phyloP scores from a whole-genome alignment of 2,329 filamentous ascomycete genomes.

The Trematosphaeria pertusa region DNA sequence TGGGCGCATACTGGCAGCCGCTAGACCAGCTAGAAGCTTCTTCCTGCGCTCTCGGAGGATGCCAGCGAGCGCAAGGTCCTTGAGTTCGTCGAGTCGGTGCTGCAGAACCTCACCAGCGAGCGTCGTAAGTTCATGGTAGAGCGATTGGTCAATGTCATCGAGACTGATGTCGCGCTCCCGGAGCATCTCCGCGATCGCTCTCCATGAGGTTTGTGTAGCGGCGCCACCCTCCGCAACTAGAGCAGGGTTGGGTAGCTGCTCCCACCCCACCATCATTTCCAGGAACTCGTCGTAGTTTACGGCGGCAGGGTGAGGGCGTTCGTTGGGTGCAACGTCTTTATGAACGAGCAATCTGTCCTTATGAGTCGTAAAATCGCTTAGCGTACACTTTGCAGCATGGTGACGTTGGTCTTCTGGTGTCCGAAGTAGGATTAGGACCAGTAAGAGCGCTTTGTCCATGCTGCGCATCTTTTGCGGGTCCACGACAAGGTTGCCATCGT shows the following conservation, averaged over 20 bases:
- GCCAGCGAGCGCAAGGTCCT: too few relatives aligned
- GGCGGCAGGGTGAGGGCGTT: background rate
- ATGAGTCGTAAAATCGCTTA: background rate
- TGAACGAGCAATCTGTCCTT: background rate
- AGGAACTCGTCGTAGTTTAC: slow-evolving; percentile 2
- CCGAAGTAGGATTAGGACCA: background rate
- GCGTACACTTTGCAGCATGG: background rate
- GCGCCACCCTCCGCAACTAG: background rate
- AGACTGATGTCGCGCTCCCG: background rate
- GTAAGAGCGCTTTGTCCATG: background rate
- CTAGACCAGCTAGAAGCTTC: background rate
- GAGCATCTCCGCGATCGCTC: background rate
- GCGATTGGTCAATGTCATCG: background rate
- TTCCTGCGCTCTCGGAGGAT: too few relatives aligned
- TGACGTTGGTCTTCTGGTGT: background rate
- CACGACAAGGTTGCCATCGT: background rate
- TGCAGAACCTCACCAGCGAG: background rate
- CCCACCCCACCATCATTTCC: background rate
- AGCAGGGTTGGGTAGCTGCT: background rate
- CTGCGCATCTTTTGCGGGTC: background rate
- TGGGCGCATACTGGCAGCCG: background rate
- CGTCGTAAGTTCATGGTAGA: slow-evolving; percentile 2
- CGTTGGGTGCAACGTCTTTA: background rate
- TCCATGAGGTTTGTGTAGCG: slow-evolving; percentile 2
- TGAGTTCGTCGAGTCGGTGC: background rate